A percentile compares a stretch with the other conserved stretches of the same genome.
These are phyloP conservation scores for Coemansia sp. DNA, from an alignment of 192 early-diverging fungal genomes.

Conservation along the genomic window DNA sequence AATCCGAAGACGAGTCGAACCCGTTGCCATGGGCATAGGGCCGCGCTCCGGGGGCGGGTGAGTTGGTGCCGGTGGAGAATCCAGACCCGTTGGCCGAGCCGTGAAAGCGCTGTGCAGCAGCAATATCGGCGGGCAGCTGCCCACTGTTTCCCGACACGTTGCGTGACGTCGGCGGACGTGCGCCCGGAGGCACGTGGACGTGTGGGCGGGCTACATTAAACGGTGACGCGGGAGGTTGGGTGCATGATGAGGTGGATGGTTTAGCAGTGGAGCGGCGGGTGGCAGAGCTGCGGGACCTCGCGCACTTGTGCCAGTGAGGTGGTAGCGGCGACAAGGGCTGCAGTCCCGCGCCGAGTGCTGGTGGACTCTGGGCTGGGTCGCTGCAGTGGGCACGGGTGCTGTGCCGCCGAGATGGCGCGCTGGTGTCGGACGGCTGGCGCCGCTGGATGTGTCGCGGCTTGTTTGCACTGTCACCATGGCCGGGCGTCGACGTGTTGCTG, in stretches of 20 bases:
- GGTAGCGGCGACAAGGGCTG: conserved; percentile 18
- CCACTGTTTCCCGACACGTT: conserved; percentile 15
- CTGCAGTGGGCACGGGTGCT: neutral
- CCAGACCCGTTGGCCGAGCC: conserved; percentile 4
- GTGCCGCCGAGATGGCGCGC: neutral
- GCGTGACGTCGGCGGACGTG: conserved; percentile 1
- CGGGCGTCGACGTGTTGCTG: conserved; percentile 3
- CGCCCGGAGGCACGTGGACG: neutral
- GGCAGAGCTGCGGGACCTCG: neutral
- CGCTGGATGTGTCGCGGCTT: conserved; percentile 14
- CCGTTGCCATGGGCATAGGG: conserved; percentile 26
- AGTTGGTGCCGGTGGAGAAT: conserved; percentile 6
- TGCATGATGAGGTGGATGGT: conserved; percentile 1
- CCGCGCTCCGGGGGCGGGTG: conserved; percentile 10
- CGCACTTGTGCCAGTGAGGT: conserved; percentile 26
- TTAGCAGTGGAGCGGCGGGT: neutral
- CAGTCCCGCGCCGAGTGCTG: neutral
- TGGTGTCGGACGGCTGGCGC: conserved; percentile 7
- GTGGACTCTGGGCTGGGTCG: neutral
- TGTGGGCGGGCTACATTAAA: conserved; percentile 25
- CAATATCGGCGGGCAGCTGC: conserved; percentile 9
- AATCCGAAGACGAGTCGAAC: conserved; percentile 40
- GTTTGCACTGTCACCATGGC: neutral
- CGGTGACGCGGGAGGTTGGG: neutral
- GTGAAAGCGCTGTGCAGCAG: conserved; percentile 2